phyloP scores from a whole-genome alignment of 352 stramenopile species.

The Nothophytophthora sp. region DNA sequence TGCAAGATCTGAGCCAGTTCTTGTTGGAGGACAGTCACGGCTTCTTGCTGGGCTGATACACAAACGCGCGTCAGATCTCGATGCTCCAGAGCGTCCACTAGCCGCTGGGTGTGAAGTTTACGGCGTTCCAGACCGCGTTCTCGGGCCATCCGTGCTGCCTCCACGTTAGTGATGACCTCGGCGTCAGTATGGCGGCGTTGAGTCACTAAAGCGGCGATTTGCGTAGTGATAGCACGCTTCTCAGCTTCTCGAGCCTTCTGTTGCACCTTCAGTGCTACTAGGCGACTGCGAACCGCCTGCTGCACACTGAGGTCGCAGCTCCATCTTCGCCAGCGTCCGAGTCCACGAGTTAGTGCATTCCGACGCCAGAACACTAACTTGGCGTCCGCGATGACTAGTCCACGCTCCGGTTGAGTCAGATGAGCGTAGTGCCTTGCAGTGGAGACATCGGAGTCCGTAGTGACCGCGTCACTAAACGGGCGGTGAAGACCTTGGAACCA shows the following conservation, averaged over 20 bases:
- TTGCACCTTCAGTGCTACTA: slow-evolving; percentile 23
- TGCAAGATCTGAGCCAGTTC: slow-evolving; percentile 34
- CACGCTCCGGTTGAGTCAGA: slow-evolving; percentile 17
- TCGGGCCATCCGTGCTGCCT: slow-evolving; percentile 17
- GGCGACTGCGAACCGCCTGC: slow-evolving; percentile 8
- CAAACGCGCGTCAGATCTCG: slow-evolving; percentile 34
- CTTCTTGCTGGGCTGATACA: slow-evolving; percentile 40
- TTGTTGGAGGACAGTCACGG: slow-evolving; percentile 31
- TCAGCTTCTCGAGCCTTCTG: slow-evolving; percentile 33
- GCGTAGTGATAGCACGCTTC: slow-evolving; percentile 13
- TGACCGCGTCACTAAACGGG: too few relatives aligned
- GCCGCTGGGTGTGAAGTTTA: slow-evolving; percentile 23
- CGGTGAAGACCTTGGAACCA: slow-evolving; percentile 56
- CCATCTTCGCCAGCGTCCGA: slow-evolving; percentile 3
- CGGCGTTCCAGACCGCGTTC: slow-evolving; percentile 18
- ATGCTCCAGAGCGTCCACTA: slow-evolving; percentile 19
- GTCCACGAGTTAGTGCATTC: slow-evolving; percentile 5
- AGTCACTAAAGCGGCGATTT: too few relatives aligned
- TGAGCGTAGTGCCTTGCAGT: too few relatives aligned
- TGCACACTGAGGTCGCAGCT: slow-evolving; percentile 2
- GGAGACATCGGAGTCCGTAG: too few relatives aligned
- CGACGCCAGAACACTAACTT: slow-evolving; percentile 22
- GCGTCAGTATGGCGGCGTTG: slow-evolving; percentile 8
- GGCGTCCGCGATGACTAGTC: slow-evolving; percentile 18
- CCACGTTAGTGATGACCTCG: slow-evolving; percentile 18